phyloP scores from a whole-genome alignment of 2,329 filamentous ascomycete species.

The Sphaerulina vaccinii region DNA sequence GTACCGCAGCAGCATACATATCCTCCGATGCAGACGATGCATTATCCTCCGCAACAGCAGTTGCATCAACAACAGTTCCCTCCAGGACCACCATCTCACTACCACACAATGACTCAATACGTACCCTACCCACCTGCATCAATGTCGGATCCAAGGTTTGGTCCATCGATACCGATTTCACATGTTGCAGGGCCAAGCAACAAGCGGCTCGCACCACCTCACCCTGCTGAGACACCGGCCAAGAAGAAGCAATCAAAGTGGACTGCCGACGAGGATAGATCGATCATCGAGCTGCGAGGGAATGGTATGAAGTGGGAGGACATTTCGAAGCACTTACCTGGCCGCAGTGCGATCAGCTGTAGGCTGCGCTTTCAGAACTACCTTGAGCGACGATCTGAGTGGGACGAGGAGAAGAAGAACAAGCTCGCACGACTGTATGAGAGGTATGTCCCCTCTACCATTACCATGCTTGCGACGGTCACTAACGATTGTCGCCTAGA shows the following conservation, averaged over 20 bases:
- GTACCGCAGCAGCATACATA: constrained; percentile 21
- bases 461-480: neutral
- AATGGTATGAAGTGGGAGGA: constrained; percentile 98
- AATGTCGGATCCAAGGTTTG: constrained; percentile 31
- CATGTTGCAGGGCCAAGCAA: constrained; percentile 46
- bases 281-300: constrained; percentile 87
- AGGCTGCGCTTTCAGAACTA: constrained; percentile 97
- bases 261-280: constrained; percentile 88
- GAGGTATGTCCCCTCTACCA: constrained; percentile 61
- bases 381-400: constrained; percentile 85
- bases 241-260: constrained; percentile 98
- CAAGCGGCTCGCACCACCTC: constrained; percentile 46
- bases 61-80: too few species aligned
- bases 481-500: constrained; percentile 49
- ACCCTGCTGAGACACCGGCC: constrained; percentile 63
- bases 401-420: constrained; percentile 97
- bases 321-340: constrained; percentile 86
- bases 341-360: constrained; percentile 90
- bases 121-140: constrained; percentile 31
- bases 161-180: constrained; percentile 28
- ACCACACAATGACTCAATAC: constrained; percentile 32
- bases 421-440: constrained; percentile 93
- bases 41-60: constrained; percentile 28
- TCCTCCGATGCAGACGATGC: constrained; percentile 33
- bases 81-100: constrained; percentile 21